Conservation (phyloP, 2,329 filamentous ascomycete genomes). For the Sclerotinia nivalis region DNA sequence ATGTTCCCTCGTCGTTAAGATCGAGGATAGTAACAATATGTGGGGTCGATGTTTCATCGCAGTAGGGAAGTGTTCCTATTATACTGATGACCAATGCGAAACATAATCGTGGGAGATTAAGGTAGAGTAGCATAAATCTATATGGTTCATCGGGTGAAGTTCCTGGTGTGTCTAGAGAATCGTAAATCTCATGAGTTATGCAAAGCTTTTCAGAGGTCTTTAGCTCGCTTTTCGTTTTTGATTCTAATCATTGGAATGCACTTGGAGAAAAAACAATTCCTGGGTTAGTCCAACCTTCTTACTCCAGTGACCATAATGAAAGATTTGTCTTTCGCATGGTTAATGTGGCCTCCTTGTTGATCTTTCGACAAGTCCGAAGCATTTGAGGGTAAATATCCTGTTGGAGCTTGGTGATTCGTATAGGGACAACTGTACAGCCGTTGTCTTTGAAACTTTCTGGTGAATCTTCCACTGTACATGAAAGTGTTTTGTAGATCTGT, state of each 20-base stretch:
- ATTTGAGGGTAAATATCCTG: slow-evolving; percentile 6
- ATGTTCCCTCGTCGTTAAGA: neutral
- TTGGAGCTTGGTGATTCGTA: slow-evolving; percentile 1
- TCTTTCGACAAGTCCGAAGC: slow-evolving; percentile 10
- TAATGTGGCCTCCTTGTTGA: neutral
- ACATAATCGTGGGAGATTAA: neutral
- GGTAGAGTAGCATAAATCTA: neutral
- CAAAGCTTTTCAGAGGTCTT: neutral
- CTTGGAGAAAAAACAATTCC: neutral
- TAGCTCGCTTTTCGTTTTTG: neutral
- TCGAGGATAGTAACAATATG: slow-evolving; percentile 1
- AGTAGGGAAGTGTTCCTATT: neutral
- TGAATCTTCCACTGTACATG: slow-evolving; percentile 7
- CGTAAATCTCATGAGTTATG: neutral
- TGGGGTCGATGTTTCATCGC: neutral
- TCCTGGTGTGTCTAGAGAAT: neutral
- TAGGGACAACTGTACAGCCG: neutral
- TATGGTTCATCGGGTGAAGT: neutral
- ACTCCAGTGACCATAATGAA: slow-evolving; percentile 1
- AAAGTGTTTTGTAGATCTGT: slow-evolving; percentile 2
- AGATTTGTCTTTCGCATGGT: slow-evolving; percentile 1
- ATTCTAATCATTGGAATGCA: neutral
- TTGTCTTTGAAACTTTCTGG: neutral
- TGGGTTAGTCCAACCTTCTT: slow-evolving; percentile 1
- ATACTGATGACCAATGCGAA: neutral